Evolutionary conservation across 441 rosid genomes (phyloP).

Genomic region (Eutrema salsugineum): DNA sequence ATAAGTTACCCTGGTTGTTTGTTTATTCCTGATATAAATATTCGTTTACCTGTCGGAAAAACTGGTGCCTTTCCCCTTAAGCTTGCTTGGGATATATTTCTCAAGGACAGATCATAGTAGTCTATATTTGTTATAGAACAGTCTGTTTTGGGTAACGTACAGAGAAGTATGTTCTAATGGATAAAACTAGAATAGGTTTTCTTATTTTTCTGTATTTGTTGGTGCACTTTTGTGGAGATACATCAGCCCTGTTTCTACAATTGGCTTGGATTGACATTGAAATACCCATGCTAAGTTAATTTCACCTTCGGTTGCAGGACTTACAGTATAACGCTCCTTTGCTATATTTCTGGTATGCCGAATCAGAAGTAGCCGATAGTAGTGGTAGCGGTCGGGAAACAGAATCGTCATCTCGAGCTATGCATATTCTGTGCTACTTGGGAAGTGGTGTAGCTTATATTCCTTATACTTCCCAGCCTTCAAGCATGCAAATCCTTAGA

Average conservation of each 20-base stretch:
- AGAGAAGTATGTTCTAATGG: slow-evolving; percentile 13
- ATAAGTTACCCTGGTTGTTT: not conserved
- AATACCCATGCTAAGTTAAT: slow-evolving; percentile 12
- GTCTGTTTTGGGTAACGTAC: not conserved
- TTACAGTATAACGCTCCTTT: slow-evolving; percentile 58
- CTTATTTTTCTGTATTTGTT: not conserved
- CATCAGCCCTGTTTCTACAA: not conserved
- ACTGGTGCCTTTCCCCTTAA: not conserved
- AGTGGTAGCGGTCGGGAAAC: slow-evolving; percentile 36
- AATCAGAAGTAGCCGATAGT: slow-evolving; percentile 59
- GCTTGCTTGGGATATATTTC: not conserved
- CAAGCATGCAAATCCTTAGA: slow-evolving; percentile 77
- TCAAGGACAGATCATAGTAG: slow-evolving; percentile 1
- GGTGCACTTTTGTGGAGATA: not conserved
- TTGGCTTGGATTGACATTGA: not conserved
- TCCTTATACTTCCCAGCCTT: slow-evolving; percentile 67
- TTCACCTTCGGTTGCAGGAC: slow-evolving; percentile 47
- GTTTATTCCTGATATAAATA: not conserved
- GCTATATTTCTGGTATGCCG: slow-evolving; percentile 88
- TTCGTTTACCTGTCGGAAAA: not conserved
- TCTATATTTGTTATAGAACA: not conserved
- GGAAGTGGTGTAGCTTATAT: slow-evolving; percentile 67
- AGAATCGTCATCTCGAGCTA: slow-evolving; percentile 60
- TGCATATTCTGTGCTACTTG: slow-evolving; percentile 73
- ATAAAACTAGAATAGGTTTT: not conserved